A percentile compares a stretch with the other conserved stretches of the same genome.
Evolutionary conservation across 2,329 filamentous ascomycete species (phyloP).

Genomic region (Apiospora saccharicola): DNA sequence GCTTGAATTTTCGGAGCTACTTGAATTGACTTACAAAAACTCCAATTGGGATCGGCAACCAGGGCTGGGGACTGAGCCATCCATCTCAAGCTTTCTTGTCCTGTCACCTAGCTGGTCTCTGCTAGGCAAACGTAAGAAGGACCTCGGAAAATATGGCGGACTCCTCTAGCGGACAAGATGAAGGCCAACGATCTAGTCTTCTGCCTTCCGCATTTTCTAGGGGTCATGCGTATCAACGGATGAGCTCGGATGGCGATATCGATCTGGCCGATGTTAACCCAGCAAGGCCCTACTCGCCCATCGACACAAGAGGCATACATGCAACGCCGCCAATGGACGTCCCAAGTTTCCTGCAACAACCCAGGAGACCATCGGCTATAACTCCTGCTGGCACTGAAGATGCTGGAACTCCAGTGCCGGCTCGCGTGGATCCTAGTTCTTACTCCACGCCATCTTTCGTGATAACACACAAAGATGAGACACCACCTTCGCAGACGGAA

Average conservation of each 20-base stretch:
- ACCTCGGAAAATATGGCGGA: neutral
- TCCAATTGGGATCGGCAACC: neutral
- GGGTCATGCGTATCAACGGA: slow-evolving; percentile 22
- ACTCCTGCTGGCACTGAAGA: slow-evolving; percentile 2
- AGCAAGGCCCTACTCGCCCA: slow-evolving; percentile 9
- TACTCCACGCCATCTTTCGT: slow-evolving; percentile 9
- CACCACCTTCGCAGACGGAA: neutral
- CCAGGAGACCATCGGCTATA: slow-evolving; percentile 1
- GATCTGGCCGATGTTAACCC: slow-evolving; percentile 24
- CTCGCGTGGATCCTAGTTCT: neutral
- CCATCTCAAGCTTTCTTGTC: neutral
- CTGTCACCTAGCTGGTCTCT: neutral
- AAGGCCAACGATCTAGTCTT: neutral
- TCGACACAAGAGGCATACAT: neutral
- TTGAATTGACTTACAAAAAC: neutral
- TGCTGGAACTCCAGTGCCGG: neutral
- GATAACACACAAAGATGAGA: slow-evolving; percentile 17
- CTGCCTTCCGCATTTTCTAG: slow-evolving; percentile 17
- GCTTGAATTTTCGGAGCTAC: neutral
- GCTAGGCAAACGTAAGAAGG: neutral
- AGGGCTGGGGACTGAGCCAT: neutral
- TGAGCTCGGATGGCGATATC: slow-evolving; percentile 24
- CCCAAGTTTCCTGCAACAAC: neutral
- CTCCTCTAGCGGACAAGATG: neutral
- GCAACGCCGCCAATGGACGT: slow-evolving; percentile 1